These are phyloP conservation scores for Pleurotus eryngii DNA, from an alignment of 768 basidiomycete genomes.

Conservation along the genomic window DNA sequence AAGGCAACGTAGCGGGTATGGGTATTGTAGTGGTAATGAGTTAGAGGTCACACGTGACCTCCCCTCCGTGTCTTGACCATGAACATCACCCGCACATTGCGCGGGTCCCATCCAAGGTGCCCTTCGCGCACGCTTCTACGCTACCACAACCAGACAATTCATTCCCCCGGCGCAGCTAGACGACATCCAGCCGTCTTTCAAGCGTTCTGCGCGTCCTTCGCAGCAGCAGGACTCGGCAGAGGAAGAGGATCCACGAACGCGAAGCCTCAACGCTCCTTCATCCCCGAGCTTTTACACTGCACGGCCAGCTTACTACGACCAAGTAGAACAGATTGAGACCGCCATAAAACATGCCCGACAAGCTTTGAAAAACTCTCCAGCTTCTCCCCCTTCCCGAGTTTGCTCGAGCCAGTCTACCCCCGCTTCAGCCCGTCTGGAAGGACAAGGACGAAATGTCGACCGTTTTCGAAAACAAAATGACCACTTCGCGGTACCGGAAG, in stretches of 20 bases:
- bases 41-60: slow-evolving; percentile 12
- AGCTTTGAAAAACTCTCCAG: slow-evolving; percentile 59
- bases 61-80: slow-evolving; percentile 6
- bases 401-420: slow-evolving; percentile 55
- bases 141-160: slow-evolving; percentile 5
- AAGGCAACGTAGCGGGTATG: not conserved
- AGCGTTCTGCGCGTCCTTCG: not conserved
- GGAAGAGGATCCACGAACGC: slow-evolving; percentile 4
- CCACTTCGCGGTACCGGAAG: slow-evolving; percentile 67
- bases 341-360: slow-evolving; percentile 56
- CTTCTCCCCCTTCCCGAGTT: slow-evolving; percentile 79
- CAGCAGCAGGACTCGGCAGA: not conserved
- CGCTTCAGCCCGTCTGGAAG: slow-evolving; percentile 68
- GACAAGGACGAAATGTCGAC: slow-evolving; percentile 53
- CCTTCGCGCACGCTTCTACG: not conserved
- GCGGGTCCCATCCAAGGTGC: not conserved
- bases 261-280: slow-evolving; percentile 33
- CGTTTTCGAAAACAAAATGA: slow-evolving; percentile 58
- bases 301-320: slow-evolving; percentile 71
- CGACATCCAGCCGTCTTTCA: slow-evolving; percentile 3
- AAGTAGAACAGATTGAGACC: slow-evolving; percentile 60
- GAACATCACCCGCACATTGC: slow-evolving; percentile 8
- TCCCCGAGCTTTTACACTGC: slow-evolving; percentile 87
- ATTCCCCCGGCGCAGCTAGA: slow-evolving; percentile 10
- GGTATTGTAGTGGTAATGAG: not conserved